Conservation (phyloP, 768 basidiomycete species). For the Russula sp. region DNA sequence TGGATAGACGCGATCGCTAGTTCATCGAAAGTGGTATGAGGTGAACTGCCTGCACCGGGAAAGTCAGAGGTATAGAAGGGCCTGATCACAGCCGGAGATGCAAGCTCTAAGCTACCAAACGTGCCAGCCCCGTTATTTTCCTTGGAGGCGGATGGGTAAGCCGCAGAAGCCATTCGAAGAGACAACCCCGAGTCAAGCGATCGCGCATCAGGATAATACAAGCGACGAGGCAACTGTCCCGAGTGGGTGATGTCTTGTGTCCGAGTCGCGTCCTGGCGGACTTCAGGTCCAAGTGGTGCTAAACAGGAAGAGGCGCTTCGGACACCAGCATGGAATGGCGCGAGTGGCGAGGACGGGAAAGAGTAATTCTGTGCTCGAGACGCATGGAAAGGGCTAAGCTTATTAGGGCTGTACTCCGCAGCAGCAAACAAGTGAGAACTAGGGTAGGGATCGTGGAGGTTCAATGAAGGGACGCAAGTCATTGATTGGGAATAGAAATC, state of each 20-base stretch:
- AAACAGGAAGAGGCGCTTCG: constrained; percentile 6
- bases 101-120: constrained; percentile 23
- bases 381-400: constrained; percentile 17
- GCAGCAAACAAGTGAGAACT: constrained; percentile 1
- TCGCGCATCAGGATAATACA: constrained; percentile 24
- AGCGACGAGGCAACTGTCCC: constrained; percentile 25
- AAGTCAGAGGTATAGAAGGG: constrained; percentile 23
- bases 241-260: constrained; percentile 14
- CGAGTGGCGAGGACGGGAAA: constrained; percentile 23
- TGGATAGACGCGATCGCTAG: constrained; percentile 5
- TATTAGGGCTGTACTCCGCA: constrained; percentile 6
- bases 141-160: constrained; percentile 12
- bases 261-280: neutral
- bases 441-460: constrained; percentile 1
- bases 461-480: constrained; percentile 6
- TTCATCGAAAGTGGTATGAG: constrained; percentile 11
- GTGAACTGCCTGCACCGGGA: constrained; percentile 6
- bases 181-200: neutral
- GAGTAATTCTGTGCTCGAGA: constrained; percentile 23
- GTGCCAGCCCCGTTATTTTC: constrained; percentile 21
- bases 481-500: constrained; percentile 9
- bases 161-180: constrained; percentile 13
- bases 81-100: constrained; percentile 28
- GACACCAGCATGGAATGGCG: constrained; percentile 9
- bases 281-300: constrained; percentile 14